Evolutionary conservation across 148 eudicot species (phyloP).

Genomic region (Diospyros kaki): DNA sequence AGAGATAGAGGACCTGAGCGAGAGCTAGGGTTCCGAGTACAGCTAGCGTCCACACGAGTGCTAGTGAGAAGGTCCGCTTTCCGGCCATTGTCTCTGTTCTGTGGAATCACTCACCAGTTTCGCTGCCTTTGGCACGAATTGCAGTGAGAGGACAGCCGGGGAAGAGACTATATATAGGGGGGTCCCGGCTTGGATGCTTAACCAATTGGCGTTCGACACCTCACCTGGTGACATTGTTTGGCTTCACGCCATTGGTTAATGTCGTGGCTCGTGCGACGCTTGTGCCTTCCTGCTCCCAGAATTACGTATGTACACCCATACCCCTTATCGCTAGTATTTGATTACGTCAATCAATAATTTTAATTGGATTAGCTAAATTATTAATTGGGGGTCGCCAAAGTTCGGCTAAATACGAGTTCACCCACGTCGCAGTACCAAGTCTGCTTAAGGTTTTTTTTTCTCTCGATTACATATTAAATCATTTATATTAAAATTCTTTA

Average conservation of each 20-base stretch:
- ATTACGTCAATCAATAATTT: too few relatives aligned
- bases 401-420: too few relatives aligned
- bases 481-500: too few relatives aligned
- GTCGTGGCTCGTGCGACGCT: neutral
- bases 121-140: conserved; percentile 6
- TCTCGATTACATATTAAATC: too few relatives aligned
- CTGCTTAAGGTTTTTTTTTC: too few relatives aligned
- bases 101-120: neutral
- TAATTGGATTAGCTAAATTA: too few relatives aligned
- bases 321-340: too few relatives aligned
- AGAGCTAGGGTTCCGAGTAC: conserved; percentile 49
- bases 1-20: conserved; percentile 42
- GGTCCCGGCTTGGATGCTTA: neutral
- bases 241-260: conserved; percentile 4
- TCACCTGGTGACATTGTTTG: neutral
- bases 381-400: too few relatives aligned
- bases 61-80: conserved; percentile 24
- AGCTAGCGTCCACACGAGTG: conserved; percentile 33
- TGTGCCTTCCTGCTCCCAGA: neutral
- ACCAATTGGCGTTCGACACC: conserved; percentile 12
- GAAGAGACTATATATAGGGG: neutral
- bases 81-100: conserved; percentile 31
- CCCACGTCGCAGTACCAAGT: too few relatives aligned
- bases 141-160: neutral
- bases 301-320: too few relatives aligned